Evolutionary conservation across 345 rosid genomes (phyloP).

Genomic region (Pugionium dolabratum): DNA sequence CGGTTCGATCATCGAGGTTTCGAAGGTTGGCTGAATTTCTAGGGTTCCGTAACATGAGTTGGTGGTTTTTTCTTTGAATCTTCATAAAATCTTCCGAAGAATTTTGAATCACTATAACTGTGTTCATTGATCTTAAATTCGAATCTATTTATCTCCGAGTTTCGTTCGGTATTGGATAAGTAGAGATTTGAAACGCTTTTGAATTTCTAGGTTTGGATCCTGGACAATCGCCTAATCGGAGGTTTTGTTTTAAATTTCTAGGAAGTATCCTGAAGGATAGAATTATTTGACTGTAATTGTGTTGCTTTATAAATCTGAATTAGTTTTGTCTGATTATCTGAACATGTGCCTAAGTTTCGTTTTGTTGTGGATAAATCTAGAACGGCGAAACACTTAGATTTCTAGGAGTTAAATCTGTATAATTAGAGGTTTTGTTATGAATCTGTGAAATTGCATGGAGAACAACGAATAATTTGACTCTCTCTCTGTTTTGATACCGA

Average conservation of each 20-base stretch:
- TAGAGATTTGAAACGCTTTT: conserved; percentile 4
- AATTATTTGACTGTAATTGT: background rate
- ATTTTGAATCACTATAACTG: background rate
- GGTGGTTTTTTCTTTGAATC: background rate
- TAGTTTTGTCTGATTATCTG: background rate
- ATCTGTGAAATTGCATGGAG: background rate
- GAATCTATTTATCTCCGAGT: background rate
- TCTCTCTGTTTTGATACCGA: background rate
- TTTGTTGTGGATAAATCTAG: conserved; percentile 10
- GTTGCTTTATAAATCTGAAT: background rate
- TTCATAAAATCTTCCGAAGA: background rate
- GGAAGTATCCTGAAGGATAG: background rate
- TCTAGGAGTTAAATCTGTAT: conserved; percentile 12
- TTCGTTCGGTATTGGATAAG: background rate
- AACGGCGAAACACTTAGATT: conserved; percentile 13
- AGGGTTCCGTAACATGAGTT: conserved; percentile 30
- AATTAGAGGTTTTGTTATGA: background rate
- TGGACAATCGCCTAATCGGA: background rate
- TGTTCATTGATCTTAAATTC: background rate
- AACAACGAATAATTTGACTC: background rate
- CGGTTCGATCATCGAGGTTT: conserved; percentile 5
- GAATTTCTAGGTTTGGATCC: conserved; percentile 19
- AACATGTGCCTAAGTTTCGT: background rate
- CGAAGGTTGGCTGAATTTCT: conserved; percentile 1
- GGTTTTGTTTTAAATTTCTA: background rate